Evolutionary conservation across 2,329 filamentous ascomycete species (phyloP).

Genomic region (Cercospora nicotianae): DNA sequence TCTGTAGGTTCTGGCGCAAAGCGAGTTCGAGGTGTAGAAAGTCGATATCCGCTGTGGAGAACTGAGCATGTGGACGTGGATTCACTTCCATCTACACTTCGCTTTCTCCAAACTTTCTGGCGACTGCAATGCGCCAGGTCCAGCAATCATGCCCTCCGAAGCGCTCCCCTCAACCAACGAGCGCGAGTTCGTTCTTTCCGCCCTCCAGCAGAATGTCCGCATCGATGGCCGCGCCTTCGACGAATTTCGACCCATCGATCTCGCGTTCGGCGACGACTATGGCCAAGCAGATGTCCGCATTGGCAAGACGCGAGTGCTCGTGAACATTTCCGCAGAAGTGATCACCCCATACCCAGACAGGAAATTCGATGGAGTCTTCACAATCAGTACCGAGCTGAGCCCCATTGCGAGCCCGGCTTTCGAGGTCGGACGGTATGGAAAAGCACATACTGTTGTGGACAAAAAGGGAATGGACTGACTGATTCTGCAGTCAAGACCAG

Average conservation of each 20-base stretch:
- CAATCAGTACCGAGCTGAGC: constrained; percentile 84
- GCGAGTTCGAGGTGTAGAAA: not conserved
- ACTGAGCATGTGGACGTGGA: not conserved
- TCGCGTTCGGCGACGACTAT: constrained; percentile 87
- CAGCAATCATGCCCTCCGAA: constrained; percentile 78
- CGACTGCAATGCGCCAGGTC: not conserved
- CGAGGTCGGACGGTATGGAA: constrained; percentile 69
- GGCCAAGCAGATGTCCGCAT: constrained; percentile 83
- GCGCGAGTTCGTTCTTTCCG: constrained; percentile 79
- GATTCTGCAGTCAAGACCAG: constrained; percentile 52
- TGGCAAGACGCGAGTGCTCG: constrained; percentile 87
- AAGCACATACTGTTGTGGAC: constrained; percentile 30
- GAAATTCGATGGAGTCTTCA: constrained; percentile 94
- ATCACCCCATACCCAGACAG: constrained; percentile 81
- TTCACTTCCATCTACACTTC: not conserved
- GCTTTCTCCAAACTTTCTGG: not conserved
- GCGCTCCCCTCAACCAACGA: constrained; percentile 86
- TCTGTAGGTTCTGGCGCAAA: not conserved
- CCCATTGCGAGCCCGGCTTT: constrained; percentile 91
- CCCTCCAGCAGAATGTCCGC: constrained; percentile 75
- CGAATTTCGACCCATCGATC: constrained; percentile 72
- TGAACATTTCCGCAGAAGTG: constrained; percentile 84
- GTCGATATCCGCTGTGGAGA: constrained; percentile 4
- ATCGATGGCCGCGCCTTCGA: constrained; percentile 82
- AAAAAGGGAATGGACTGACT: constrained; percentile 56